phyloP scores from a whole-genome alignment of 345 rosid genomes.

The Aquilaria malaccensis region DNA sequence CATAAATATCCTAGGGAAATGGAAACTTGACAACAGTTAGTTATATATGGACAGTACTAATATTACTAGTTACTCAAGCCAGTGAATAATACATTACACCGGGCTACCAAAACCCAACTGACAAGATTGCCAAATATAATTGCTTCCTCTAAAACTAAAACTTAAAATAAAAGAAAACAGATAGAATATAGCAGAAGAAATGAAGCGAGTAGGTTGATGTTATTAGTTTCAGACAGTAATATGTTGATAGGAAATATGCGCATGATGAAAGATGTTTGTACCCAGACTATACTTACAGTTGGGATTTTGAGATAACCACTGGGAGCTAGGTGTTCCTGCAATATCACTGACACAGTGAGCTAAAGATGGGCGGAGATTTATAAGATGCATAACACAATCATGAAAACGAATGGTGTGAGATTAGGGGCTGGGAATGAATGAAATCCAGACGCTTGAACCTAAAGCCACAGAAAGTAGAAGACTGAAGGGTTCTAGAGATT shows the following conservation, averaged over 20 bases:
- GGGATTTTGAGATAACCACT: constrained; percentile 73
- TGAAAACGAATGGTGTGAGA: constrained; percentile 3
- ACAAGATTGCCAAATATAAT: no score
- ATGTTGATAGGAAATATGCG: no score
- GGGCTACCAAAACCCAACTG: no score
- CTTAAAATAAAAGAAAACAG: no score
- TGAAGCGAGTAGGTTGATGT: no score
- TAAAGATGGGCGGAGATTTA: neutral
- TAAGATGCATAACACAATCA: constrained; percentile 4
- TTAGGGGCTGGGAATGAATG: neutral
- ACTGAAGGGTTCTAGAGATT: constrained; percentile 1
- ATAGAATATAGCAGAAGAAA: no score
- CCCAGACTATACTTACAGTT: constrained; percentile 41
- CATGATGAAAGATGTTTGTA: no score
- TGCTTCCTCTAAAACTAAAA: no score
- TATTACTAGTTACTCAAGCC: neutral
- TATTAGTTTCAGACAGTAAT: no score
- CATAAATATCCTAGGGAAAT: constrained; percentile 24
- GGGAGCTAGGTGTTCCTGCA: constrained; percentile 93
- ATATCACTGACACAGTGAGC: constrained; percentile 16
- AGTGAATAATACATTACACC: no score
- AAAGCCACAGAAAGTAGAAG: neutral
- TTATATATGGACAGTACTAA: neutral
- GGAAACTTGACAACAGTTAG: neutral
- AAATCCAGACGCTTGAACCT: neutral